Evolutionary conservation across 805 yeast species (phyloP), one percentile per base, ranked within the genome.

Genomic region (Diddensiella caesifluorescens): DNA sequence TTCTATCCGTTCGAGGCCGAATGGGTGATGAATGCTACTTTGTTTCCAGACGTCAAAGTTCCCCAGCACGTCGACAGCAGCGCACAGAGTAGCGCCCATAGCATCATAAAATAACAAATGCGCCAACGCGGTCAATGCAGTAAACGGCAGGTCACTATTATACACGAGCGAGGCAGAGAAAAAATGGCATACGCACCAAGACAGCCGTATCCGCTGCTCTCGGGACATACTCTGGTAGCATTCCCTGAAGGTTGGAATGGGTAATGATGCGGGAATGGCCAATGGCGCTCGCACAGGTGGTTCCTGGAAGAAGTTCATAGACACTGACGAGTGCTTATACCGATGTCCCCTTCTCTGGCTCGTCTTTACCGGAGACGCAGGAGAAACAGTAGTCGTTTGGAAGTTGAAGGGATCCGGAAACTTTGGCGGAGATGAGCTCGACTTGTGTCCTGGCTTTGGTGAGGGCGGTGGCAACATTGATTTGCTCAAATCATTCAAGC

Each of bases 231-330:
- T 80, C 18, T 69, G 69, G 23, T 75, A 49, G 39, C 85, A 71
- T 59, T 90, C 96, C 12, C 58, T 57, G 12, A 73, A 54, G 31
- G 70, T 80, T 1, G 96, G 96, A 5, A 88, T 78, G 13, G 88
- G 85, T 50, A 80, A 73, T 53, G 73, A 73, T 26, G 73, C 74
- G 0, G 88, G 85, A 13, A 79, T 65, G 31, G 77, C 69, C 26
- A 69, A 63, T 0, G 88, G 83, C 3, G 83, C 79, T 27, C 80
- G 70, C 30, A 70, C 76, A 12, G 88, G 83, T 1, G 97, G 95
- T 56, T 90, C 97, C 61, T 86, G 95, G 60, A 92, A 90, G 59
- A 90, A 74, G 61, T 90, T 89, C 92, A 90, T 83, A 4, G 95
- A 87, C 4, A 90, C 95, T 5, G 96, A 88, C 2, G 97, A 88